Percentiles rank a stretch among this genome's conserved stretches.
Evolutionary conservation across 2,329 filamentous ascomycete genomes (phyloP).

Genomic region (Metarhizium robertsii): DNA sequence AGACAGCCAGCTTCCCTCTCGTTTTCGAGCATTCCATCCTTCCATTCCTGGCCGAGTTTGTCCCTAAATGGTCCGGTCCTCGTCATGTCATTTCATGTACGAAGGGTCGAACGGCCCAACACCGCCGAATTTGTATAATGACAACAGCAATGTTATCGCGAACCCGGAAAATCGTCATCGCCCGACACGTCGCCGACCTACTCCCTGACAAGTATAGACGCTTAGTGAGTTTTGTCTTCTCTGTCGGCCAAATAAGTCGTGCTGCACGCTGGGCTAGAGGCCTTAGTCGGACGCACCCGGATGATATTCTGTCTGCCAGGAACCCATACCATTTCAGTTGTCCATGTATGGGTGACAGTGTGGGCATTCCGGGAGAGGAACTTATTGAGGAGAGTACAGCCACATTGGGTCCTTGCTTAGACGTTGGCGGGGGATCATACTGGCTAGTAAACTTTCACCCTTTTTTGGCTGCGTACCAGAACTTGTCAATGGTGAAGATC

Average conservation of each 20-base stretch:
- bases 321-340: conserved; percentile 29
- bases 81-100: conserved; percentile 29
- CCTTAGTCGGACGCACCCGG: conserved; percentile 24
- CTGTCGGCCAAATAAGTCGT: conserved; percentile 26
- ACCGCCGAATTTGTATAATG: conserved; percentile 31
- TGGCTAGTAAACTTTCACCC: conserved; percentile 37
- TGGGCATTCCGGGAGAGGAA: conserved; percentile 24
- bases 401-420: conserved; percentile 32
- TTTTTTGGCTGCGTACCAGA: conserved; percentile 26
- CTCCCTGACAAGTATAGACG: conserved; percentile 24
- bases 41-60: conserved; percentile 31
- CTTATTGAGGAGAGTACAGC: conserved; percentile 4
- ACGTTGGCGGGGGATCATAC: conserved; percentile 26
- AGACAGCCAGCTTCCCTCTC: conserved; percentile 28
- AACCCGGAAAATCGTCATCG: conserved; percentile 29
- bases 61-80: conserved; percentile 31
- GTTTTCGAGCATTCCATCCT: conserved; percentile 34
- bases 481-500: too few relatives aligned
- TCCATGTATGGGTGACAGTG: conserved; percentile 24
- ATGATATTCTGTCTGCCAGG: conserved; percentile 30
- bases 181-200: conserved; percentile 30
- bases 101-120: conserved; percentile 24
- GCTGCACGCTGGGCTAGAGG: conserved; percentile 30
- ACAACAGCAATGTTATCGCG: conserved; percentile 23
- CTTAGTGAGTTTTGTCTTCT: conserved; percentile 27